Evolutionary conservation across 768 basidiomycete species (phyloP).

Genomic region (Infundibulicybe gibba): DNA sequence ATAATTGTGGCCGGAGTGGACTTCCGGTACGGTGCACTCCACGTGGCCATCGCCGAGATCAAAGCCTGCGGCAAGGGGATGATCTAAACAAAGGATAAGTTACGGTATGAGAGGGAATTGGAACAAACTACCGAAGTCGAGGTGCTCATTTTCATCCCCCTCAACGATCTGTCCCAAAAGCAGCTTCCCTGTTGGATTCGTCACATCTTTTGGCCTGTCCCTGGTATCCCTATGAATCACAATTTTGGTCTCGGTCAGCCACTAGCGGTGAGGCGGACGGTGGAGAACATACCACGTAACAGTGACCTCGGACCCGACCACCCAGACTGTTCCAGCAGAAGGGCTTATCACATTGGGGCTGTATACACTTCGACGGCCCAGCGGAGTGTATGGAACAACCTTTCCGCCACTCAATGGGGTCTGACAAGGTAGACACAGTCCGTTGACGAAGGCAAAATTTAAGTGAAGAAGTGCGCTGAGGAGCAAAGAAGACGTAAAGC

Average conservation of each 20-base stretch:
- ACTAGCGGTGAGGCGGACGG: slow-evolving; percentile 9
- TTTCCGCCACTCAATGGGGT: slow-evolving; percentile 9
- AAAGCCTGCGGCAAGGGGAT: slow-evolving; percentile 48
- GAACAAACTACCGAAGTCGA: slow-evolving; percentile 35
- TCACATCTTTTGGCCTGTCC: slow-evolving; percentile 23
- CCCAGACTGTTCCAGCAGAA: slow-evolving; percentile 33
- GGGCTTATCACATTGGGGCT: slow-evolving; percentile 40
- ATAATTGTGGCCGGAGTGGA: slow-evolving; percentile 33
- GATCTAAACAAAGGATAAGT: slow-evolving; percentile 24
- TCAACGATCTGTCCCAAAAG: slow-evolving; percentile 38
- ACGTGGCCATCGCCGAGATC: slow-evolving; percentile 39
- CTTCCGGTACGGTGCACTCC: slow-evolving; percentile 38
- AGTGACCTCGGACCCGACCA: slow-evolving; percentile 24
- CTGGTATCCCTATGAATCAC: slow-evolving; percentile 33
- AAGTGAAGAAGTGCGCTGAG: slow-evolving; percentile 16
- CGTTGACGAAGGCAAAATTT: slow-evolving; percentile 15
- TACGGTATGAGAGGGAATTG: slow-evolving; percentile 1
- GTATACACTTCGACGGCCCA: slow-evolving; percentile 28
- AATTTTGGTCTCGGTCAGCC: neutral
- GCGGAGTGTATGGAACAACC: neutral
- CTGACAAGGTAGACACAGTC: slow-evolving; percentile 24
- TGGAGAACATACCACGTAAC: slow-evolving; percentile 40
- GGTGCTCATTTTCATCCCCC: slow-evolving; percentile 39
- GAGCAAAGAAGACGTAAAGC: slow-evolving; percentile 17
- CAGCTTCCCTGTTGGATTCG: slow-evolving; percentile 37